Base-by-base conservation (phyloP, 371 early-diverging fungal genomes). In the Rhizopus stolonifer region DNA sequence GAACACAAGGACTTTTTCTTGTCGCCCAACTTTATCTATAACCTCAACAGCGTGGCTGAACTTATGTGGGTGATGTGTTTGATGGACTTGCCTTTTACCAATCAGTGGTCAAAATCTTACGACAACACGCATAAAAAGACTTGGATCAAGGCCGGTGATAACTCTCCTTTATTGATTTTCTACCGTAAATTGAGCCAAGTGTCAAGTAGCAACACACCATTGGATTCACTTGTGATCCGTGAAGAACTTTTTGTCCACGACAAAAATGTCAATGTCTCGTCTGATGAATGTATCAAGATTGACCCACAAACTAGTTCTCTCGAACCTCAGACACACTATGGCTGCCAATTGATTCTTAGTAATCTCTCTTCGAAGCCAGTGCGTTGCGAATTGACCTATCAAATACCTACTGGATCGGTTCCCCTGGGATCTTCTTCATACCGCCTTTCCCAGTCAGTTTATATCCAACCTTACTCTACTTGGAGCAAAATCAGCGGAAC, bases 321-420 rank as follows among this genome's bases (percentile, higher is more conserved):
- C 6, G 39, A 47, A 34, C 15, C 58, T 1, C 17, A 19, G 0
- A 54, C 65, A 1, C 56, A 66, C 8, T 78, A 78, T 56, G 71
- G 73, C 15, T 65, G 60, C 49, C 70, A 78, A 31, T 34, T 74
- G 1, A 67, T 69, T 23, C 48, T 78, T 15, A 78, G 67, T 42
- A 72, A 78, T 34, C 56, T 67, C 3, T 66, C 70, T 2, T 52
- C 70, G 5, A 65, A 63, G 19, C 5, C 56, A 0, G 45, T 58
- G 1, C 38, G 39, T 9, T 67, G 66, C 22, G 70, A 78, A 38
- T 54, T 72, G 1, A 69, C 69, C 25, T 46, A 63, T 3, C 74
- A 78, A 49, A 46, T 74, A n/a, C 78, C 78, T n/a, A 54, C 62
- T 2, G 78, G 78, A 4, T 36, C 74, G 4, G 50, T 78, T 17